phyloP scores from a whole-genome alignment of 768 basidiomycete species.

The Coprinopsis strossmayeri region DNA sequence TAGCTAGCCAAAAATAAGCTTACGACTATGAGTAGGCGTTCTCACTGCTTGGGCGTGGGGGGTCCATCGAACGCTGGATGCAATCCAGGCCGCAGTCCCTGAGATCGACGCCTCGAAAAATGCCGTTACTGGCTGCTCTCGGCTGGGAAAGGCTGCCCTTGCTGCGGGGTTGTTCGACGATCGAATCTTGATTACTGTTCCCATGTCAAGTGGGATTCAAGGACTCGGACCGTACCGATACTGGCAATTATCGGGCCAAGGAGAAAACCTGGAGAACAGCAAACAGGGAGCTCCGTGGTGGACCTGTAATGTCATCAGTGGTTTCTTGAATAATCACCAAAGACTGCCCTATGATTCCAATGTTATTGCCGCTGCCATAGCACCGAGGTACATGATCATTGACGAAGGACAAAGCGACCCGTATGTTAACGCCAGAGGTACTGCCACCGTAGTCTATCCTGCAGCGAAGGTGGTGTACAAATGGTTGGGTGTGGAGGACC shows the following conservation, averaged over 20 bases:
- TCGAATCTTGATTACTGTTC: slow-evolving; percentile 10
- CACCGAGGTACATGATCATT: slow-evolving; percentile 9
- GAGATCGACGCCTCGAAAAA: slow-evolving; percentile 27
- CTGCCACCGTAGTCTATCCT: slow-evolving; percentile 11
- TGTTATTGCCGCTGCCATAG: slow-evolving; percentile 10
- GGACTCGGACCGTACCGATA: slow-evolving; percentile 13
- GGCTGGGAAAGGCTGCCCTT: slow-evolving; percentile 10
- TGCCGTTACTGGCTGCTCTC: slow-evolving; percentile 29
- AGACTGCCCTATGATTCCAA: slow-evolving; percentile 11
- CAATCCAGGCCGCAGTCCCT: slow-evolving; percentile 24
- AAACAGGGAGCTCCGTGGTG: slow-evolving; percentile 10
- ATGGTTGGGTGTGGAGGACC: slow-evolving; percentile 11
- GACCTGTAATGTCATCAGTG: slow-evolving; percentile 8
- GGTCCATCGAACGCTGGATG: slow-evolving; percentile 32
- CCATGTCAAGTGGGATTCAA: slow-evolving; percentile 15
- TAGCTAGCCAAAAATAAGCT: too few species aligned
- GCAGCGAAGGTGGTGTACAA: slow-evolving; percentile 12
- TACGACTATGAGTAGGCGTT: slow-evolving; percentile 18
- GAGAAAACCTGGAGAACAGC: slow-evolving; percentile 12
- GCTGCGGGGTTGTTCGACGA: slow-evolving; percentile 13
- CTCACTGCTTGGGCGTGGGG: slow-evolving; percentile 39
- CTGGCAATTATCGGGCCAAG: slow-evolving; percentile 11
- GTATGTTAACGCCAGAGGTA: slow-evolving; percentile 13
- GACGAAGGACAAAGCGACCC: slow-evolving; percentile 11
- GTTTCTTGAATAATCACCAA: slow-evolving; percentile 11